Conservation (phyloP, 2,329 filamentous ascomycete species). For the Nemania sp. region DNA sequence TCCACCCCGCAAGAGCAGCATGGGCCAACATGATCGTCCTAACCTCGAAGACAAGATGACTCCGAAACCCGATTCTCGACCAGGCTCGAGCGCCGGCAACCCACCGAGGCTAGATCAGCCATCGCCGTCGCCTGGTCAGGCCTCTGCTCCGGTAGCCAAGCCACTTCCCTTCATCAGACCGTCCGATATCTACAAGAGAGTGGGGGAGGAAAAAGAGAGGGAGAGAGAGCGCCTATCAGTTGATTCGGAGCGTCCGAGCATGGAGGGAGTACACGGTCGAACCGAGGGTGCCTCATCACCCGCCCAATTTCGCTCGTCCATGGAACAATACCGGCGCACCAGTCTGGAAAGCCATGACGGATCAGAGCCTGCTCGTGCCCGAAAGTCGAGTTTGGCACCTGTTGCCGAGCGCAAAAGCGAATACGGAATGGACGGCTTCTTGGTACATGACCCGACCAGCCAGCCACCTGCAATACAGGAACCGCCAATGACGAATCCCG, state of each 20-base stretch:
- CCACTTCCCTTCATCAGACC: slow-evolving; percentile 70
- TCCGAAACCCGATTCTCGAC: slow-evolving; percentile 37
- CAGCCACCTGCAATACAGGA: slow-evolving; percentile 4
- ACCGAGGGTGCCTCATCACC: slow-evolving; percentile 35
- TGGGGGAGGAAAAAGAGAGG: slow-evolving; percentile 71
- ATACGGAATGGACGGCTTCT: slow-evolving; percentile 56
- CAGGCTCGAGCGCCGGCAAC: slow-evolving; percentile 36
- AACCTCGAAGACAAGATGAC: slow-evolving; percentile 28
- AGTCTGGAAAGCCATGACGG: slow-evolving; percentile 43
- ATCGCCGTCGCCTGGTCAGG: slow-evolving; percentile 46
- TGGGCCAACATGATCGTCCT: slow-evolving; percentile 52
- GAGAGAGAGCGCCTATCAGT: slow-evolving; percentile 59
- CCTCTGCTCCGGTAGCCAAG: slow-evolving; percentile 47
- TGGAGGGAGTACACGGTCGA: slow-evolving; percentile 53
- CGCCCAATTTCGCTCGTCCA: slow-evolving; percentile 27
- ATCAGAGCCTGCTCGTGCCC: slow-evolving; percentile 43
- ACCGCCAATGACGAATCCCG: neutral
- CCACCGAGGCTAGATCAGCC: slow-evolving; percentile 44
- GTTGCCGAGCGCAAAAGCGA: slow-evolving; percentile 64
- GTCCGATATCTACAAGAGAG: slow-evolving; percentile 75
- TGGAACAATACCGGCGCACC: slow-evolving; percentile 33
- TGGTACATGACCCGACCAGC: slow-evolving; percentile 27
- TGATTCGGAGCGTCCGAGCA: slow-evolving; percentile 61
- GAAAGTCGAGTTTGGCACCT: slow-evolving; percentile 53
- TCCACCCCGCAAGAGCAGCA: slow-evolving; percentile 66